Conservation (phyloP, 140 eudicot genomes). For the Erigeron philadelphicus region DNA sequence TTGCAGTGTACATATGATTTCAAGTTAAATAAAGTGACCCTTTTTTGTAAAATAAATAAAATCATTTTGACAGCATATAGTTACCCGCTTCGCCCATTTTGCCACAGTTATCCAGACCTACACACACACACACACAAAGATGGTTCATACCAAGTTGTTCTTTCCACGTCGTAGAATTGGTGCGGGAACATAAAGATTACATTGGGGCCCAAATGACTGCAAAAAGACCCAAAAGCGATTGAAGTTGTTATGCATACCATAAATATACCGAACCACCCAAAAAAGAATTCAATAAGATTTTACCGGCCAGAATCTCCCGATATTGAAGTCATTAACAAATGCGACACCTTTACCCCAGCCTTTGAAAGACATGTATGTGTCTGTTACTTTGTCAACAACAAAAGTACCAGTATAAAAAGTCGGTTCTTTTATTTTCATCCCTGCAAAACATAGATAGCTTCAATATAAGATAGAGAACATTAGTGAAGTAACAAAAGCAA, state of each 20-base stretch:
- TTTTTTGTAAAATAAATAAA: too few relatives aligned
- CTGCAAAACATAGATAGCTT: slow-evolving; percentile 32
- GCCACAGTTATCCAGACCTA: too few relatives aligned
- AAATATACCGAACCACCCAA: not conserved
- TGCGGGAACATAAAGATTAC: slow-evolving; percentile 90
- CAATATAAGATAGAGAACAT: not conserved
- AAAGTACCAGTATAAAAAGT: slow-evolving; percentile 62
- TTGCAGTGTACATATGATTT: too few relatives aligned
- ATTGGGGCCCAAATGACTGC: slow-evolving; percentile 85
- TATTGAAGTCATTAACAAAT: slow-evolving; percentile 61
- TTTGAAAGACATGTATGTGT: slow-evolving; percentile 66
- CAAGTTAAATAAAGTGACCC: too few relatives aligned
- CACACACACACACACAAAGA: too few relatives aligned
- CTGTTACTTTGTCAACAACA: slow-evolving; percentile 43
- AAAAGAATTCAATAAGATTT: slow-evolving; percentile 13
- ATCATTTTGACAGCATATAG: too few relatives aligned
- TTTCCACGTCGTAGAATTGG: slow-evolving; percentile 64
- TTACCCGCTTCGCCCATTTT: too few relatives aligned
- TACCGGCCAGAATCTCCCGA: slow-evolving; percentile 97
- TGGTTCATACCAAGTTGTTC: slow-evolving; percentile 58
- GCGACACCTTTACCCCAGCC: slow-evolving; percentile 98
- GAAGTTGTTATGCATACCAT: slow-evolving; percentile 1
- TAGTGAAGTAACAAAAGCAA: too few relatives aligned
- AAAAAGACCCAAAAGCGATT: slow-evolving; percentile 18
- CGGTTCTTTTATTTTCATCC: slow-evolving; percentile 44